These are phyloP conservation scores for Candida schatavii DNA, from an alignment of 805 yeast genomes.

Conservation along the genomic window DNA sequence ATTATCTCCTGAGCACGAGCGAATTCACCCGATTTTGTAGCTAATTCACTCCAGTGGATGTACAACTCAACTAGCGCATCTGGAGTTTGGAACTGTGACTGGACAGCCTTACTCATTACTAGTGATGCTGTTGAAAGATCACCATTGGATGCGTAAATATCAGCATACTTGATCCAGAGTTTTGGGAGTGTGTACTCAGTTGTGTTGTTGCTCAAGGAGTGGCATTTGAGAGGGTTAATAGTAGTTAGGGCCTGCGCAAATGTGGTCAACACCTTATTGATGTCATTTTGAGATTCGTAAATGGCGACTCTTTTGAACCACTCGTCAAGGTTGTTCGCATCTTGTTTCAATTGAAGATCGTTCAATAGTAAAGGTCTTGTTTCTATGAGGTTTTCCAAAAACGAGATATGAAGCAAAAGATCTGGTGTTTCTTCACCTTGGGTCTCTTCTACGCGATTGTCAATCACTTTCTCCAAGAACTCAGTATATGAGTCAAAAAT, in stretches of 20 bases:
- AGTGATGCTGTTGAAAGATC: constrained; percentile 61
- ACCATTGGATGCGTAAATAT: constrained; percentile 52
- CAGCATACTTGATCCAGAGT: constrained; percentile 72
- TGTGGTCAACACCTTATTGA: constrained; percentile 45
- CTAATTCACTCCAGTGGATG: constrained; percentile 73
- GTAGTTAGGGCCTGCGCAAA: constrained; percentile 64
- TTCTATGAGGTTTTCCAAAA: constrained; percentile 55
- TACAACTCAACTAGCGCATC: constrained; percentile 69
- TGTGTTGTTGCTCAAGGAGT: constrained; percentile 15
- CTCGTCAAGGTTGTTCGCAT: constrained; percentile 55
- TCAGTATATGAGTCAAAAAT: constrained; percentile 64
- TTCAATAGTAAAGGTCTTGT: constrained; percentile 56
- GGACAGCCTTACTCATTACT: constrained; percentile 60
- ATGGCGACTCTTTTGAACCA: constrained; percentile 67
- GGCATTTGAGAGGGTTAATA: constrained; percentile 56
- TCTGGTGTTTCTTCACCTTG: constrained; percentile 14
- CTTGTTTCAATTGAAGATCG: constrained; percentile 64
- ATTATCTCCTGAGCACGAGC: constrained; percentile 37
- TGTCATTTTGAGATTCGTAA: constrained; percentile 34
- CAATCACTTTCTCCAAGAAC: constrained; percentile 45
- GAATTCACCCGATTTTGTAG: constrained; percentile 48
- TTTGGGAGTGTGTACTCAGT: constrained; percentile 41
- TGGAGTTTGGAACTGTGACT: constrained; percentile 62
- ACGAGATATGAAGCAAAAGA: constrained; percentile 43
- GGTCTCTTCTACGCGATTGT: constrained; percentile 8